Percentiles rank a stretch among this genome's conserved stretches.
Evolutionary conservation across 2,329 filamentous ascomycete species (phyloP).

Genomic region (Cercospora citrullina): DNA sequence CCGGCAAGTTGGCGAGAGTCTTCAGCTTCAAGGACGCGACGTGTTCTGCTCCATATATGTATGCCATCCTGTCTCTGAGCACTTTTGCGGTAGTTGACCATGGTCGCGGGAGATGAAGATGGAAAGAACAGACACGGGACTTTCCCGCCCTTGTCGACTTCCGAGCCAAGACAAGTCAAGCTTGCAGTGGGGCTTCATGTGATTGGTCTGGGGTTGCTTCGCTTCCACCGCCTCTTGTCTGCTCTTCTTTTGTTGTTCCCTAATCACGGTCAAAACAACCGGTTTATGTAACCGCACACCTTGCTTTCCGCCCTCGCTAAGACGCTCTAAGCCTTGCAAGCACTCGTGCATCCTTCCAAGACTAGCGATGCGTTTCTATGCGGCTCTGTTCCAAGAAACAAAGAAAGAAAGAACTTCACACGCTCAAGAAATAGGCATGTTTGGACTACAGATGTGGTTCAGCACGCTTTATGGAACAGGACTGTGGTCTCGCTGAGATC

Average conservation of each 20-base stretch:
- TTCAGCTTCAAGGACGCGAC: background rate
- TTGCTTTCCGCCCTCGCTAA: background rate
- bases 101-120: background rate
- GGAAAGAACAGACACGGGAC: background rate
- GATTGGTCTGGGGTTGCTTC: background rate
- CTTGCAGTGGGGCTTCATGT: background rate
- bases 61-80: background rate
- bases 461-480: background rate
- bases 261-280: background rate
- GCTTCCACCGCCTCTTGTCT: background rate
- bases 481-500: background rate
- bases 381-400: background rate
- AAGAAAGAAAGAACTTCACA: background rate
- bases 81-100: background rate
- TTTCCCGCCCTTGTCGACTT: background rate
- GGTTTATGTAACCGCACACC: background rate
- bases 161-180: background rate
- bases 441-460: background rate
- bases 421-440: background rate
- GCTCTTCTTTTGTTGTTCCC: background rate
- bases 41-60: background rate
- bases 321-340: background rate
- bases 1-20: background rate
- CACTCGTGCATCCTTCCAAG: background rate
- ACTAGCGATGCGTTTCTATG: background rate